phyloP scores from a whole-genome alignment of 2,329 filamentous ascomycete genomes.

The Xylariaceae sp. region DNA sequence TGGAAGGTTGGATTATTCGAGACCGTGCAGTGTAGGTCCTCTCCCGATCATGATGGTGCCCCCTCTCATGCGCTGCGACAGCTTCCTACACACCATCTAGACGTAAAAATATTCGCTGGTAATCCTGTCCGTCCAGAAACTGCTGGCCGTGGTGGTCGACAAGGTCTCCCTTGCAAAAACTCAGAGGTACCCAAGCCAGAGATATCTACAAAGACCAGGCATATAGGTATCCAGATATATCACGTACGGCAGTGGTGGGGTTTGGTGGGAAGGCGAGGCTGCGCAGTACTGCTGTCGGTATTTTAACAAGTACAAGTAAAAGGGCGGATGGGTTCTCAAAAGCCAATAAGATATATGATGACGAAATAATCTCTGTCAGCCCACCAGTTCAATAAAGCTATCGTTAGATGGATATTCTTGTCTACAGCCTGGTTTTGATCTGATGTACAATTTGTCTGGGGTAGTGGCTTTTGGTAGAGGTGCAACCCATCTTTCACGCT shows the following conservation, averaged over 20 bases:
- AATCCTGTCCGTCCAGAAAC: too few relatives aligned
- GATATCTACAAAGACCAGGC: background rate
- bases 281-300: too few relatives aligned
- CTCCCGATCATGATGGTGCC: constrained; percentile 23
- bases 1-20: constrained; percentile 23
- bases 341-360: constrained; percentile 14
- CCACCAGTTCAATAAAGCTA: too few relatives aligned
- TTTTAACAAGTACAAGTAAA: too few relatives aligned
- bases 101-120: background rate
- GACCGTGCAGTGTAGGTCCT: constrained; percentile 17
- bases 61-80: constrained; percentile 10
- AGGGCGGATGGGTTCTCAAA: background rate
- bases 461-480: too few relatives aligned
- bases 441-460: too few relatives aligned
- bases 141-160: too few relatives aligned
- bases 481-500: too few relatives aligned
- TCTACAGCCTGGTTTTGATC: too few relatives aligned
- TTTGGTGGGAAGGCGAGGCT: constrained; percentile 3
- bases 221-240: constrained; percentile 1
- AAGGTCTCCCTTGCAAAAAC: too few relatives aligned
- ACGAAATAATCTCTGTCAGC: constrained; percentile 12
- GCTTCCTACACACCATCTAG: constrained; percentile 16
- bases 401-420: too few relatives aligned
- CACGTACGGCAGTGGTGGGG: constrained; percentile 2
- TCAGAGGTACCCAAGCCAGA: too few relatives aligned